phyloP scores from a whole-genome alignment of 1,284 basidiomycete species.

The Laetiporus sulphureus region DNA sequence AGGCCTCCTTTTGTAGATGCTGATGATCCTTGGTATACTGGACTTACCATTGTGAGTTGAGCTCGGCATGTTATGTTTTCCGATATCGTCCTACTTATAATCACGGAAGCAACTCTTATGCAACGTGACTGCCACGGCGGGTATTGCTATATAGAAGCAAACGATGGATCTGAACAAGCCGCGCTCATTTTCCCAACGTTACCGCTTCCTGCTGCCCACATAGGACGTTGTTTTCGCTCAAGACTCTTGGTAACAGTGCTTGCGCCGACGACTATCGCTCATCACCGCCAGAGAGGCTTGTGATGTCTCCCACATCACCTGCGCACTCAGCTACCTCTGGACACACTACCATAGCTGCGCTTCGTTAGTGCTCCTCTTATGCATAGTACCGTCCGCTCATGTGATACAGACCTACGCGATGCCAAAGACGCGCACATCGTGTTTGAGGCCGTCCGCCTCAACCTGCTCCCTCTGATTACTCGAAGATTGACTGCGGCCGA shows the following conservation, averaged over 20 bases:
- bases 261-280: not conserved
- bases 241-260: not conserved
- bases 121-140: not conserved
- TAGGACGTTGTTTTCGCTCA: not conserved
- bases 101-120: not conserved
- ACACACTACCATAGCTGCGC: slow-evolving; percentile 24
- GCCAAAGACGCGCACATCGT: slow-evolving; percentile 55
- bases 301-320: slow-evolving; percentile 15
- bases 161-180: not conserved
- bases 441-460: slow-evolving; percentile 68
- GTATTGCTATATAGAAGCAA: not conserved
- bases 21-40: slow-evolving; percentile 1
- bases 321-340: slow-evolving; percentile 13
- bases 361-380: slow-evolving; percentile 18
- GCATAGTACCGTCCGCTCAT: not conserved
- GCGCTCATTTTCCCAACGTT: not conserved
- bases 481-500: slow-evolving; percentile 61
- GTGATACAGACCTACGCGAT: slow-evolving; percentile 51
- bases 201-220: not conserved
- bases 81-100: slow-evolving; percentile 4
- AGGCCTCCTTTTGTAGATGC: slow-evolving; percentile 1
- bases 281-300: slow-evolving; percentile 8
- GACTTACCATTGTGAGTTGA: slow-evolving; percentile 1
- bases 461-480: slow-evolving; percentile 62
- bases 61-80: slow-evolving; percentile 1